Percentiles rank a stretch among this genome's conserved stretches.
Conservation (phyloP, 805 yeast species). For the Pichia pseudocactophila region DNA sequence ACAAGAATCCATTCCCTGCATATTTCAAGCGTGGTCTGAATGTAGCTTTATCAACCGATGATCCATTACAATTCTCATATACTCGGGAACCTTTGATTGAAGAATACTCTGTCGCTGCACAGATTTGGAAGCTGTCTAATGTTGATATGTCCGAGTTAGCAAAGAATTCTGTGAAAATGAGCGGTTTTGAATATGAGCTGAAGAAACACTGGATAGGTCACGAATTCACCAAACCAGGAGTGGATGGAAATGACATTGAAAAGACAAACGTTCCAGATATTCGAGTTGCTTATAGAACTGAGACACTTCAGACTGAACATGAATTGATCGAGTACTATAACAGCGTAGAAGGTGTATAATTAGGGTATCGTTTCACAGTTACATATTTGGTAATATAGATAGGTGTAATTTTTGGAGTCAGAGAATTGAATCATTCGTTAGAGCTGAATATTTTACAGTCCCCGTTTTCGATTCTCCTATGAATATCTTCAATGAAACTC, state of each 20-base stretch:
- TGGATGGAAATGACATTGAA: conserved; percentile 80
- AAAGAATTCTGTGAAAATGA: conserved; percentile 80
- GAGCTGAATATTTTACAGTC: conserved; percentile 23
- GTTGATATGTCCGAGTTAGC: conserved; percentile 99
- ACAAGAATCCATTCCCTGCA: conserved; percentile 88
- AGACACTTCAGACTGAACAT: conserved; percentile 64
- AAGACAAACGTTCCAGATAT: conserved; percentile 93
- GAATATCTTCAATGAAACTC: conserved; percentile 16
- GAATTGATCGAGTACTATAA: conserved; percentile 56
- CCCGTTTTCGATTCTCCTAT: conserved; percentile 20
- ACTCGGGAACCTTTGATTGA: conserved; percentile 96
- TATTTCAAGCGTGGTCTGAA: conserved; percentile 91
- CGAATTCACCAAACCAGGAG: conserved; percentile 46
- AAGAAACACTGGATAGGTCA: conserved; percentile 92
- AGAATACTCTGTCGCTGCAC: conserved; percentile 97
- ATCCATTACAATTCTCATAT: conserved; percentile 93
- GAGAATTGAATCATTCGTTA: not conserved
- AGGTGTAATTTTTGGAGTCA: too few species aligned
- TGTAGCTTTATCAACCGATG: conserved; percentile 93
- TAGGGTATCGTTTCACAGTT: not conserved
- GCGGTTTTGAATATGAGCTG: conserved; percentile 84
- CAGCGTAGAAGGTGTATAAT: conserved; percentile 2
- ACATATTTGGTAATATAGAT: too few species aligned
- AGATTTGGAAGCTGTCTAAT: conserved; percentile 85
- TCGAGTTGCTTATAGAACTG: conserved; percentile 74